Conservation (phyloP, 495 filamentous ascomycete genomes). For the Talaromyces thailandensis region DNA sequence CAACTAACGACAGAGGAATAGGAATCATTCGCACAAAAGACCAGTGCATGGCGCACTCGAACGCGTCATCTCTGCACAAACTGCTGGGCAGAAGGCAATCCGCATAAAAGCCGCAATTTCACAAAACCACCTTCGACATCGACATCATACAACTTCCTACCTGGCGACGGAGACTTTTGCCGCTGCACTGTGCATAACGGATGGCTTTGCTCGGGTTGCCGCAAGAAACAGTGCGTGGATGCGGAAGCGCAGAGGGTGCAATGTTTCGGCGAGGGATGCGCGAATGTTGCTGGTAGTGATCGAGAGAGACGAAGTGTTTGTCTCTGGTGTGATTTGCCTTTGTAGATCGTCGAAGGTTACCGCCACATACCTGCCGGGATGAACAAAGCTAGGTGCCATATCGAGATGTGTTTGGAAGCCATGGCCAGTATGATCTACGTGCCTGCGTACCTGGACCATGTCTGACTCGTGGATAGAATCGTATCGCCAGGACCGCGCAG, state of each 20-base stretch:
- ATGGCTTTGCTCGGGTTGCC: conserved; percentile 16
- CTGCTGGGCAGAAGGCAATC: conserved; percentile 11
- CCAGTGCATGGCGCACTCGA: conserved; percentile 9
- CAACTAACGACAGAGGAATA: background rate
- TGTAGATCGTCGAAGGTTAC: background rate
- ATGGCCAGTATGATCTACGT: background rate
- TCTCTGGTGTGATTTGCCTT: conserved; percentile 17
- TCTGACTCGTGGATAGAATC: background rate
- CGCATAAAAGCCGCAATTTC: conserved; percentile 9
- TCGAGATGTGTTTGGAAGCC: background rate
- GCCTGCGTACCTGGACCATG: background rate
- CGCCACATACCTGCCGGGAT: background rate
- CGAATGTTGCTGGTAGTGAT: background rate
- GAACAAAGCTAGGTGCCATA: background rate
- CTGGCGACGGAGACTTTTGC: conserved; percentile 9
- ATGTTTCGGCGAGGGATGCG: conserved; percentile 15
- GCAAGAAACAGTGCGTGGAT: conserved; percentile 12
- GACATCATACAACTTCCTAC: conserved; percentile 1
- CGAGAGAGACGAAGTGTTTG: conserved; percentile 13
- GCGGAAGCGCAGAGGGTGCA: background rate
- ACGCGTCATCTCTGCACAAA: conserved; percentile 12
- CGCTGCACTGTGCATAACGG: conserved; percentile 17
- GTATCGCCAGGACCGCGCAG: background rate
- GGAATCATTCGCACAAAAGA: conserved; percentile 4
- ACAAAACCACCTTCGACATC: background rate